Evolutionary conservation across 495 filamentous ascomycete genomes (phyloP).

Genomic region (Penicillium paradoxum): DNA sequence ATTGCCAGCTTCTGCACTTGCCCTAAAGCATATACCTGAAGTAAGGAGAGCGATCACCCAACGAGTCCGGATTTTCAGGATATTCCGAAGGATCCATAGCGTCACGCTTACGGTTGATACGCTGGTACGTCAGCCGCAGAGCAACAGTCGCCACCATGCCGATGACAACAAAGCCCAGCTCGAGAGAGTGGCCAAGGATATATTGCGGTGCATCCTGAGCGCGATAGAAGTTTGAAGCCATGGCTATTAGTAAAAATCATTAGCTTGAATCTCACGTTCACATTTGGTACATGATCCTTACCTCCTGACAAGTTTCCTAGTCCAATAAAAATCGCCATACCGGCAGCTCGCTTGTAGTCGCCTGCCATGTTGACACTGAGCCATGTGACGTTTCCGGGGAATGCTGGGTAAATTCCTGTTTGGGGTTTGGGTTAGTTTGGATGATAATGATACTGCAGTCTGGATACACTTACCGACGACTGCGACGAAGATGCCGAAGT

Average conservation of each 20-base stretch:
- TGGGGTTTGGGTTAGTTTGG: neutral
- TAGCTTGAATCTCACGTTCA: neutral
- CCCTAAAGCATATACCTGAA: constrained; percentile 55
- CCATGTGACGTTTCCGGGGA: constrained; percentile 68
- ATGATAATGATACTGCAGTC: too few relatives aligned
- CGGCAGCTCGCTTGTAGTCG: constrained; percentile 64
- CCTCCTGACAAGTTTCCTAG: constrained; percentile 65
- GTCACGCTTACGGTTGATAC: constrained; percentile 57
- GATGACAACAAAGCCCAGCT: constrained; percentile 59
- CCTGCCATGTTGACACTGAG: constrained; percentile 66
- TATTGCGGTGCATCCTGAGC: constrained; percentile 58
- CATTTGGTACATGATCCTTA: constrained; percentile 6
- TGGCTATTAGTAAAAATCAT: constrained; percentile 36
- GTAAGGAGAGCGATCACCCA: constrained; percentile 60
- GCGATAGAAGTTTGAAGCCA: constrained; percentile 76
- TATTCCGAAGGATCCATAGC: constrained; percentile 43
- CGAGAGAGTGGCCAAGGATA: constrained; percentile 62
- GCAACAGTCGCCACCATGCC: constrained; percentile 56
- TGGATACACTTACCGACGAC: constrained; percentile 58
- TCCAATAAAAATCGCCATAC: constrained; percentile 73
- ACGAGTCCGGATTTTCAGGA: constrained; percentile 49
- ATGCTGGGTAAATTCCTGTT: constrained; percentile 39
- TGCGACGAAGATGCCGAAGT: constrained; percentile 69
- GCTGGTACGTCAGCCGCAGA: constrained; percentile 51
- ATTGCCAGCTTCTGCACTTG: neutral